phyloP scores from a whole-genome alignment of 2,329 filamentous ascomycete genomes.

The Cladosporium cucumerinum region DNA sequence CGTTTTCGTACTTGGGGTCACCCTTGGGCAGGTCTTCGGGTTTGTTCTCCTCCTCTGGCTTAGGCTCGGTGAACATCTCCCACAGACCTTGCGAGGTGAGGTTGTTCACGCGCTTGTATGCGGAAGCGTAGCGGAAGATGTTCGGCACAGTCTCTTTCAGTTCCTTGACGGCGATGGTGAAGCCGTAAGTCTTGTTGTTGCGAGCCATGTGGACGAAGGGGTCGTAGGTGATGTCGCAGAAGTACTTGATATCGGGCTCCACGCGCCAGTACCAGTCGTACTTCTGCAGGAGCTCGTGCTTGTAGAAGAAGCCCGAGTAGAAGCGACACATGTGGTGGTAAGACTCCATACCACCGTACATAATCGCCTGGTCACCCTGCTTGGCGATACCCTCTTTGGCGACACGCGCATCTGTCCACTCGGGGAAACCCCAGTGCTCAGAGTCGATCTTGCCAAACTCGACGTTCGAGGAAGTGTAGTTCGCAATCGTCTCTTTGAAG shows the following conservation, averaged over 20 bases:
- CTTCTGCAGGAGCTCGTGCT: conserved; percentile 88
- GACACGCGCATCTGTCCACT: conserved; percentile 92
- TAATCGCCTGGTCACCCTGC: conserved; percentile 94
- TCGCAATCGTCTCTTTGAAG: conserved; percentile 82
- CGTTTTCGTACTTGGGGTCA: conserved; percentile 60
- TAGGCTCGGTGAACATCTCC: conserved; percentile 95
- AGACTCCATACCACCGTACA: conserved; percentile 98
- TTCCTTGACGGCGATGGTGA: conserved; percentile 98
- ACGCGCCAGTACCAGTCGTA: conserved; percentile 99
- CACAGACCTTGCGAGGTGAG: conserved; percentile 87
- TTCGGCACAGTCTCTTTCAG: conserved; percentile 96
- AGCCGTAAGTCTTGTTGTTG: conserved; percentile 95
- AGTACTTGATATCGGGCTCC: conserved; percentile 99
- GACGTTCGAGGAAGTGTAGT: conserved; percentile 82
- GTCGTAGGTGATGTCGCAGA: conserved; percentile 99
- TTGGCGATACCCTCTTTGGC: conserved; percentile 94
- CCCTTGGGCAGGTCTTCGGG: conserved; percentile 44
- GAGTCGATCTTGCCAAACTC: conserved; percentile 93
- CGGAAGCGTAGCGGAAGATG: conserved; percentile 97
- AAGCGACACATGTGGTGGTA: conserved; percentile 99
- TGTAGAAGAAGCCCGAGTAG: conserved; percentile 99
- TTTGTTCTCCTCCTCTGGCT: conserved; percentile 57
- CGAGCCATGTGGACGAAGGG: conserved; percentile 95
- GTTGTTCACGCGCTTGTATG: conserved; percentile 91
- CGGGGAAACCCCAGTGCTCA: conserved; percentile 92